Conservation (phyloP, 208 protist genomes). For the Trypanosomatidae sp. region DNA sequence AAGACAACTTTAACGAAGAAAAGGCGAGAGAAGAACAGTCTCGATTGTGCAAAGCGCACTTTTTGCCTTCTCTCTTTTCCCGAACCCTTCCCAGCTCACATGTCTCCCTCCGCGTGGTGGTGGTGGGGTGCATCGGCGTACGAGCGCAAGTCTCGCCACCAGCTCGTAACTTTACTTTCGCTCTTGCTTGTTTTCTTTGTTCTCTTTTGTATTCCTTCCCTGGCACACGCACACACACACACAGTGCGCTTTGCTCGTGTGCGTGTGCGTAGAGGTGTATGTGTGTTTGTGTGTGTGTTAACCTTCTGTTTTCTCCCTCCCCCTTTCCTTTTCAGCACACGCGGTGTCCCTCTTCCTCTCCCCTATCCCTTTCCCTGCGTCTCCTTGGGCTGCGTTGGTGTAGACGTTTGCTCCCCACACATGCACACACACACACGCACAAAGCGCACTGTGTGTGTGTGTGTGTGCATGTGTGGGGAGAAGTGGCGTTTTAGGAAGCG, state of each 20-base stretch:
- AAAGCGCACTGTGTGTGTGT: background rate
- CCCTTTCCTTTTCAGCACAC: too few species aligned
- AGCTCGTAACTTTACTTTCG: background rate
- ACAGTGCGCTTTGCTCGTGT: background rate
- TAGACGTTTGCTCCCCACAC: background rate
- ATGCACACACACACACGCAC: background rate
- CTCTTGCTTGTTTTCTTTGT: conserved; percentile 4
- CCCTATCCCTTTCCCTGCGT: background rate
- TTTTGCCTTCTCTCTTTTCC: background rate
- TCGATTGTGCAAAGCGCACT: background rate
- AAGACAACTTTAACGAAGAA: background rate
- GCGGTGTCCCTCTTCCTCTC: background rate
- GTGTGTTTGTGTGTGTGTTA: too few species aligned
- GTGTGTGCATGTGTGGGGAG: background rate
- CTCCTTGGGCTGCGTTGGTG: background rate
- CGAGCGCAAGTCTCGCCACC: too few species aligned
- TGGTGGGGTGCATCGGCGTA: background rate
- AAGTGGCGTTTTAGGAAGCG: background rate
- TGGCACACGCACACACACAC: conserved; percentile 1
- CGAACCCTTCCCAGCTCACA: background rate
- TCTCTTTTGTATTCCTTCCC: conserved; percentile 3
- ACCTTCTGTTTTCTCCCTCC: background rate
- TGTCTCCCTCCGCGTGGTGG: background rate
- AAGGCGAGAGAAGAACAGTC: background rate
- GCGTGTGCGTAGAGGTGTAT: background rate